These are phyloP conservation scores for Claviceps sp. DNA, from an alignment of 2,329 filamentous ascomycete species.

Conservation along the genomic window DNA sequence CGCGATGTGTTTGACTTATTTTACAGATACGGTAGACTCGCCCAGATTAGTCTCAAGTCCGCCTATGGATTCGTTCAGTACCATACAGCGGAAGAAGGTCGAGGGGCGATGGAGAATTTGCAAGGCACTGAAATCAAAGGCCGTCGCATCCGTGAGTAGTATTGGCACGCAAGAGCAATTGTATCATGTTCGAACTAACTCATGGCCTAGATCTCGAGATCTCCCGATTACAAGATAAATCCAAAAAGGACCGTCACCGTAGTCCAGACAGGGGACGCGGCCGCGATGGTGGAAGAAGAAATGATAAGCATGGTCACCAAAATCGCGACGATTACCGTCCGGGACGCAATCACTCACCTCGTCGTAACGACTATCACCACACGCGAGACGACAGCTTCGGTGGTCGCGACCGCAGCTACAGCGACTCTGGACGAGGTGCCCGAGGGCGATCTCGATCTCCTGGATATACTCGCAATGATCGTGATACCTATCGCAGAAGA, in stretches of 20 bases:
- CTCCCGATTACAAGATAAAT: constrained; percentile 71
- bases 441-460: constrained; percentile 61
- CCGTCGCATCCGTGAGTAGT: constrained; percentile 76
- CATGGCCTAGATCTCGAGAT: constrained; percentile 61
- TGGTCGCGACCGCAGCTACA: constrained; percentile 30
- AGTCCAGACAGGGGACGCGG: constrained; percentile 46
- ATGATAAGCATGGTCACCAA: constrained; percentile 33
- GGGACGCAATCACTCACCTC: constrained; percentile 45
- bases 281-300: constrained; percentile 29
- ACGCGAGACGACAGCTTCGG: constrained; percentile 45
- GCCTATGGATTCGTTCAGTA: constrained; percentile 97
- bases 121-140: constrained; percentile 74
- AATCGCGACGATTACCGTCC: constrained; percentile 52
- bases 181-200: not conserved
- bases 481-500: constrained; percentile 47
- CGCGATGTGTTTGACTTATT: constrained; percentile 89
- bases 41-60: constrained; percentile 92
- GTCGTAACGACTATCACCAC: constrained; percentile 42
- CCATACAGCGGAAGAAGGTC: constrained; percentile 60
- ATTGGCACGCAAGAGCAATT: too few relatives aligned
- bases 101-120: constrained; percentile 59
- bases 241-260: constrained; percentile 44
- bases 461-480: constrained; percentile 26
- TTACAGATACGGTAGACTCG: constrained; percentile 69
- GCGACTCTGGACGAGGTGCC: constrained; percentile 26